phyloP scores from a whole-genome alignment of 2,329 filamentous ascomycete genomes.

The Exophiala alcalophila region DNA sequence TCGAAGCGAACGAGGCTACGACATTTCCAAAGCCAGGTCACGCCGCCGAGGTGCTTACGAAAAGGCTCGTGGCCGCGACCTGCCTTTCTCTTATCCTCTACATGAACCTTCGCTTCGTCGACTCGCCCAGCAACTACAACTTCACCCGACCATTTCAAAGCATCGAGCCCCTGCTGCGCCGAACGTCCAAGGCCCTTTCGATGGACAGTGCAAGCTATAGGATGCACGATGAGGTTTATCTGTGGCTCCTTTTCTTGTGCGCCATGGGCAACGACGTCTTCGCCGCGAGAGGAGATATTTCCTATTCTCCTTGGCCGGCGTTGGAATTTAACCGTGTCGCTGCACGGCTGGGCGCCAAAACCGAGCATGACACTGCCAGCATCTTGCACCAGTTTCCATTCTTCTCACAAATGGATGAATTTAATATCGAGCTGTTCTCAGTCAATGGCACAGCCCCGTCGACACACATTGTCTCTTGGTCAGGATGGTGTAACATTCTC shows the following conservation, averaged over 20 bases:
- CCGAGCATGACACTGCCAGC: neutral
- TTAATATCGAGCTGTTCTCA: slow-evolving; percentile 3
- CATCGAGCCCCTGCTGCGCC: slow-evolving; percentile 10
- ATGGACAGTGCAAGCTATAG: neutral
- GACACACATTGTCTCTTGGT: slow-evolving; percentile 11
- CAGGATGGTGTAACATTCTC: slow-evolving; percentile 14
- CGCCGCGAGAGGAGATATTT: slow-evolving; percentile 13
- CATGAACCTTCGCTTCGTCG: slow-evolving; percentile 15
- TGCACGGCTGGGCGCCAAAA: neutral
- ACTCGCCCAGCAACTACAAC: slow-evolving; percentile 17
- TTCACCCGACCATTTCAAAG: slow-evolving; percentile 15
- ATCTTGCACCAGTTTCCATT: slow-evolving; percentile 5
- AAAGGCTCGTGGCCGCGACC: slow-evolving; percentile 4
- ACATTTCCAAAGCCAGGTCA: neutral
- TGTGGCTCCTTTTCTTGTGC: slow-evolving; percentile 14
- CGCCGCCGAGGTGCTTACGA: neutral
- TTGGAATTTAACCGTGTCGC: slow-evolving; percentile 6
- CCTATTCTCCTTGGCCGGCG: slow-evolving; percentile 14
- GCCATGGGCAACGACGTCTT: slow-evolving; percentile 18
- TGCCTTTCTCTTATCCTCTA: slow-evolving; percentile 15
- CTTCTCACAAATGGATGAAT: slow-evolving; percentile 9
- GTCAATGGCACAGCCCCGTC: neutral
- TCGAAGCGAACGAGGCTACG: slow-evolving; percentile 5
- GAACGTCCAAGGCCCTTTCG: neutral
- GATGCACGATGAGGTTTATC: slow-evolving; percentile 1